Base-by-base conservation (phyloP, 2,329 filamentous ascomycete genomes). In the Claviceps sp. region DNA sequence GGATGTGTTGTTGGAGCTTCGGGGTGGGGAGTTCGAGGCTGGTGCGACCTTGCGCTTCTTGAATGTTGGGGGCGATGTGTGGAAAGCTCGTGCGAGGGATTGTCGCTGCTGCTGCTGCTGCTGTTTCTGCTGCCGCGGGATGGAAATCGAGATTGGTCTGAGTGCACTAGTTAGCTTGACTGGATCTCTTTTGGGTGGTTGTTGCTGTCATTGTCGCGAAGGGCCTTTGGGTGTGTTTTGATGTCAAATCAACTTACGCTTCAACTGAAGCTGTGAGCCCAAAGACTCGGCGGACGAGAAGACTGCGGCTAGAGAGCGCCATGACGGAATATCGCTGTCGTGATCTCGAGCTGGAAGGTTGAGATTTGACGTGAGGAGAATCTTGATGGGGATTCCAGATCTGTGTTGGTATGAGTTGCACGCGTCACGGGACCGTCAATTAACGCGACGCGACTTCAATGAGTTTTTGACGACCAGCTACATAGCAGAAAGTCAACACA, bases 21-120 rank as follows among this genome's bases (percentile, higher is more conserved):
- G 59, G 54, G 48, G 50, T 22, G 65, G 62, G 45, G 62, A 65
- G 56, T 65, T 61, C 53, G 55, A 54, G 6, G 66, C 58, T 3
- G 61, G 52, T 3, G 65, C 60, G 46, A 65, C 61, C 52, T 68
- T 71, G 60, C 64, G 65, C 61, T 72, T 72, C 62, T 72, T 72
- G 46, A 61, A 53, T 40, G 65, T 56, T 0, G 55, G 20, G 2
- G 58, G 34, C 7, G 63, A 64, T 40, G 59, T 60, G 58, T 56
- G 62, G 58, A 71, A 67, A 42, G 52, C 45, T 26, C 46, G 45
- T 18, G 18, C 24, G 46, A 38, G 47, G 49, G n/a, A 18, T 42
- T 36, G 26, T 36, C 11, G 43, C 8, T 24, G 41, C 9, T 14
- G 20, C 20, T 43, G 41, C 18, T 43, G 41, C 20, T 43, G 41